phyloP scores from a whole-genome alignment of 345 rosid genomes.

The Garcia nutans region DNA sequence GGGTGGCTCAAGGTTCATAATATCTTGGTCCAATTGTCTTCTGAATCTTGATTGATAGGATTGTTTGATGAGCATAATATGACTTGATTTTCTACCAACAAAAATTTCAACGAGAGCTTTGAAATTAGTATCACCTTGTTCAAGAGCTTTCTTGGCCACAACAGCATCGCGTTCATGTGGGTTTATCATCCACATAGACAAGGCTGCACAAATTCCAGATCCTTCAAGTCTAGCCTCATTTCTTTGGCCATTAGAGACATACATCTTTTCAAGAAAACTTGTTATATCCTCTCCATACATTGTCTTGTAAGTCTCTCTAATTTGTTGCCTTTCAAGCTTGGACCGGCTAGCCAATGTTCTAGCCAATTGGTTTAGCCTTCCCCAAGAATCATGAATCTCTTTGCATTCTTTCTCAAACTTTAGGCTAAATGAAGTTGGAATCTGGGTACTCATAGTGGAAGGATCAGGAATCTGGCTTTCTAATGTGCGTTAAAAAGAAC shows the following conservation, averaged over 20 bases:
- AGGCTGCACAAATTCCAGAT: slow-evolving; percentile 23
- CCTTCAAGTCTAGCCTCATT: slow-evolving; percentile 19
- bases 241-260: background rate
- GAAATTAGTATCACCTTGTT: slow-evolving; percentile 33
- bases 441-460: slow-evolving; percentile 34
- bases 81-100: slow-evolving; percentile 63
- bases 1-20: slow-evolving; percentile 52
- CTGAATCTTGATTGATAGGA: slow-evolving; percentile 48
- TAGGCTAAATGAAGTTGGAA: slow-evolving; percentile 25
- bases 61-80: slow-evolving; percentile 46
- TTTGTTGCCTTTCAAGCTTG: slow-evolving; percentile 34
- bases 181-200: slow-evolving; percentile 46
- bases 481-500: background rate
- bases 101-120: slow-evolving; percentile 54
- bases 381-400: slow-evolving; percentile 51
- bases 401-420: slow-evolving; percentile 46
- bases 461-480: background rate
- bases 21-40: slow-evolving; percentile 56
- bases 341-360: slow-evolving; percentile 33
- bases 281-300: slow-evolving; percentile 46
- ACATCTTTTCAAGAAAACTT: slow-evolving; percentile 20
- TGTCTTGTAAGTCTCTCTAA: slow-evolving; percentile 38
- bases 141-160: slow-evolving; percentile 49
- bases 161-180: slow-evolving; percentile 56
- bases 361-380: slow-evolving; percentile 27